Evolutionary conservation across 2,329 filamentous ascomycete species (phyloP).

Genomic region (Didymella pomorum): DNA sequence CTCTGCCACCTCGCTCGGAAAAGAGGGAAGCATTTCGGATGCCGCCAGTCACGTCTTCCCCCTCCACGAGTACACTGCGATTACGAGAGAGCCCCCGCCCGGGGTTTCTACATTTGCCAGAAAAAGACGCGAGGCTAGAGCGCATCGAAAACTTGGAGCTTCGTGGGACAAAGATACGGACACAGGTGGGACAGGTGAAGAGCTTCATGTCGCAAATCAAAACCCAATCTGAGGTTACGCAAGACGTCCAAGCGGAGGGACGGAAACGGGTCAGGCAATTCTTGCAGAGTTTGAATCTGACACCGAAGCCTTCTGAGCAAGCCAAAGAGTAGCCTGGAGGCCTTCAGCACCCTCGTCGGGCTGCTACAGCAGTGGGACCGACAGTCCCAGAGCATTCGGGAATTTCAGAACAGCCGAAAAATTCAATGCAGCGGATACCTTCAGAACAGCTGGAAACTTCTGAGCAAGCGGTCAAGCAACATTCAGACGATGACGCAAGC

Average conservation of each 20-base stretch:
- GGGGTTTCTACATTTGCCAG: background rate
- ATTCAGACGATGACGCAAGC: background rate
- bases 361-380: too few relatives aligned
- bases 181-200: background rate
- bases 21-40: background rate
- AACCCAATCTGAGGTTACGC: background rate
- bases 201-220: background rate
- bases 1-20: background rate
- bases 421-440: background rate
- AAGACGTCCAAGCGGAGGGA: background rate
- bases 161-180: background rate
- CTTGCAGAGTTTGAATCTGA: background rate
- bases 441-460: background rate
- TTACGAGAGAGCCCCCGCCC: background rate
- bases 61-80: background rate
- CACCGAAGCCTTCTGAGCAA: background rate
- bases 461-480: background rate
- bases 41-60: background rate
- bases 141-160: background rate
- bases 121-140: background rate
- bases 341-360: too few relatives aligned
- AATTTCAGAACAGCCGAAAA: too few relatives aligned
- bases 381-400: too few relatives aligned
- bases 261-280: background rate
- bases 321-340: too few relatives aligned